These are phyloP conservation scores for Mycena rebaudengoi DNA, from an alignment of 768 basidiomycete species.

Conservation along the genomic window DNA sequence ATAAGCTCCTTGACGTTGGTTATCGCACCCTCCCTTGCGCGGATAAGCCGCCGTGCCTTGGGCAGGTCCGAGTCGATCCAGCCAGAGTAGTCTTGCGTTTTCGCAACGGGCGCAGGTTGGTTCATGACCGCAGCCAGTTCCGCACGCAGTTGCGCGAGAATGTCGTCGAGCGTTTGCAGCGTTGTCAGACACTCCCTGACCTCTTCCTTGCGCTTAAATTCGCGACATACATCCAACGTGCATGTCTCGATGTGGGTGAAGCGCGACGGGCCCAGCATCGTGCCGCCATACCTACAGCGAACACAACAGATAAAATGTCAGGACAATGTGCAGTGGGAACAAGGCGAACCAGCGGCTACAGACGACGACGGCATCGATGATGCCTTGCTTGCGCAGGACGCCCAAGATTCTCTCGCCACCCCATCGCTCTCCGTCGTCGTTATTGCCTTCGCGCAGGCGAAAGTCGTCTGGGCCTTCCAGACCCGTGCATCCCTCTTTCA, in stretches of 20 bases:
- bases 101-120: conserved; percentile 22
- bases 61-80: conserved; percentile 55
- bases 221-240: conserved; percentile 74
- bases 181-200: conserved; percentile 67
- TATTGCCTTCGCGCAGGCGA: conserved; percentile 64
- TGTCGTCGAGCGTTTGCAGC: conserved; percentile 67
- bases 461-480: conserved; percentile 81
- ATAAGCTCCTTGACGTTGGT: conserved; percentile 66
- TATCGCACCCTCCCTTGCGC: conserved; percentile 75
- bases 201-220: conserved; percentile 74
- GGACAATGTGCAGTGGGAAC: no score
- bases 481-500: conserved; percentile 71
- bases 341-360: conserved; percentile 87
- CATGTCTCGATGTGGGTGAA: conserved; percentile 85
- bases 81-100: conserved; percentile 57
- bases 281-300: no score
- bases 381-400: conserved; percentile 73
- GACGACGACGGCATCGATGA: conserved; percentile 81
- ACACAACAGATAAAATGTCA: no score
- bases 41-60: conserved; percentile 73
- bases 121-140: conserved; percentile 45
- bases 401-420: conserved; percentile 69
- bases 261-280: conserved; percentile 75
- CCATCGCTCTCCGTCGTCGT: conserved; percentile 84
- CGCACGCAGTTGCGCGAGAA: conserved; percentile 63